Evolutionary conservation across 768 basidiomycete species (phyloP).

Genomic region (Trametes sanguinea): DNA sequence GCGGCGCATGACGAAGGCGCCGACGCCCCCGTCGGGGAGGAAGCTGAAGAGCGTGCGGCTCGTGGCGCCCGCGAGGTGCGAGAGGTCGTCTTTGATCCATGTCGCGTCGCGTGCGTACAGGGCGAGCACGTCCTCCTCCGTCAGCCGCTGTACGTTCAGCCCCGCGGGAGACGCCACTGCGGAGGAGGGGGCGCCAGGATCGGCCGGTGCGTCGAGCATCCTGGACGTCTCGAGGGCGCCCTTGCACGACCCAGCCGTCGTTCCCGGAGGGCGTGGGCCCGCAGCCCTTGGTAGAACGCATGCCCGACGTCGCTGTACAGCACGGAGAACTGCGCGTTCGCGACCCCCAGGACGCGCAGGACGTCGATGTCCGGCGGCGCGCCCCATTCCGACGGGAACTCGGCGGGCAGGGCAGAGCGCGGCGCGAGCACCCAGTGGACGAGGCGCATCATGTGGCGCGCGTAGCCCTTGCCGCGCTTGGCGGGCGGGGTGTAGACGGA

Average conservation of each 20-base stretch:
- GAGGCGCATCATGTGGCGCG: conserved; percentile 63
- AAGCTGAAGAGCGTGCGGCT: conserved; percentile 37
- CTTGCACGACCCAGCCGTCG: conserved; percentile 48
- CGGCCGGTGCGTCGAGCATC: conserved; percentile 29
- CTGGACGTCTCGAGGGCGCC: conserved; percentile 43
- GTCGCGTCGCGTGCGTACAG: conserved; percentile 45
- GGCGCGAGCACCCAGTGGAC: conserved; percentile 57
- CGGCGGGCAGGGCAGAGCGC: conserved; percentile 30
- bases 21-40: conserved; percentile 50
- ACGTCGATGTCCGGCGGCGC: conserved; percentile 40
- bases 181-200: not conserved
- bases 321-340: conserved; percentile 47
- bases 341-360: conserved; percentile 28
- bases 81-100: conserved; percentile 38
- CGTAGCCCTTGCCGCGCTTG: conserved; percentile 58
- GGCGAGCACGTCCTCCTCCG: conserved; percentile 36
- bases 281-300: conserved; percentile 44
- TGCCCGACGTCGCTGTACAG: conserved; percentile 57
- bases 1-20: conserved; percentile 44
- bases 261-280: conserved; percentile 36
- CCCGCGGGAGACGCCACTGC: too few relatives aligned
- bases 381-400: conserved; percentile 47
- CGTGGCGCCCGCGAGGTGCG: conserved; percentile 17
- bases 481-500: conserved; percentile 55
- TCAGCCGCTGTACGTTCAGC: conserved; percentile 34